Conservation (phyloP, 2,329 filamentous ascomycete species). For the Talaromyces sp. region DNA sequence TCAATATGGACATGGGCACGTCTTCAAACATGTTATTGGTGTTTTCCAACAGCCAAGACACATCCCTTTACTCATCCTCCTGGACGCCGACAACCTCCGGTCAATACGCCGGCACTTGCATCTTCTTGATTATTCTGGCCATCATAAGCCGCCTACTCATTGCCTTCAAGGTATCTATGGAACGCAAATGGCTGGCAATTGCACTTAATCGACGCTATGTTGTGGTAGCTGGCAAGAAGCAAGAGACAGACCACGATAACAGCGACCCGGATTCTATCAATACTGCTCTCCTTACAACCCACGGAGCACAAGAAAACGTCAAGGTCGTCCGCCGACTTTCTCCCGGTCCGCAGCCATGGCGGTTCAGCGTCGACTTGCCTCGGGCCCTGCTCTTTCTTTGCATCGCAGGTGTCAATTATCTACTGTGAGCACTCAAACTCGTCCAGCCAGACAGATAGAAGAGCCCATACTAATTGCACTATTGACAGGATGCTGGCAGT, state of each 20-base stretch:
- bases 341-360: constrained; percentile 60
- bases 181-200: constrained; percentile 62
- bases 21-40: constrained; percentile 24
- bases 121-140: constrained; percentile 78
- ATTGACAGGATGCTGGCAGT: constrained; percentile 79
- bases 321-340: constrained; percentile 61
- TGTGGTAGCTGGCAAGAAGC: constrained; percentile 60
- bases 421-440: constrained; percentile 61
- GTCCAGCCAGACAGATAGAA: background rate
- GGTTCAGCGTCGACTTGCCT: constrained; percentile 72
- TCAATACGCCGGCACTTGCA: constrained; percentile 80
- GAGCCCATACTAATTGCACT: background rate
- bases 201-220: constrained; percentile 74
- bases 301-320: constrained; percentile 77
- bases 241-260: constrained; percentile 46
- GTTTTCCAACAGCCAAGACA: constrained; percentile 54
- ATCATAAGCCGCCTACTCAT: constrained; percentile 64
- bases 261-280: constrained; percentile 57
- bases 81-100: constrained; percentile 71
- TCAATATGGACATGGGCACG: constrained; percentile 10
- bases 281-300: constrained; percentile 62
- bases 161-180: constrained; percentile 58
- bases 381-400: constrained; percentile 66
- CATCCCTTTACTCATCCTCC: constrained; percentile 58
- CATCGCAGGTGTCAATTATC: constrained; percentile 72